Conservation (phyloP, 345 rosid genomes). For the Populus pruinosa region DNA sequence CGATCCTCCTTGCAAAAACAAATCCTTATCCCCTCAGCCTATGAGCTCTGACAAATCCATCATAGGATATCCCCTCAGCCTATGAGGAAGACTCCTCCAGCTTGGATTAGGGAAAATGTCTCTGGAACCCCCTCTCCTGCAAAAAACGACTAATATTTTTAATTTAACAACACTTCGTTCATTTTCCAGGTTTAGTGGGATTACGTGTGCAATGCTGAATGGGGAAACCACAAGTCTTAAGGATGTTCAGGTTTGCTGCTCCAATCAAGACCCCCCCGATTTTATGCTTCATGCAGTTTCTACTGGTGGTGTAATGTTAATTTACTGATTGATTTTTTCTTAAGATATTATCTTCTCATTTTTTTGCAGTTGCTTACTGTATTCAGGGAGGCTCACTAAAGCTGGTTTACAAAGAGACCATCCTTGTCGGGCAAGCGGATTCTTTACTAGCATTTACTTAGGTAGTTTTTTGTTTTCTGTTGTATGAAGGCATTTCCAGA, state of each 20-base stretch:
- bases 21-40: too few relatives aligned
- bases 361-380: slow-evolving; percentile 31
- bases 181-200: slow-evolving; percentile 81
- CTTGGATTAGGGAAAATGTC: not conserved
- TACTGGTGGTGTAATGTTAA: slow-evolving; percentile 3
- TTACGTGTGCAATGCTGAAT: slow-evolving; percentile 72
- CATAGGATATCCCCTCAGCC: too few relatives aligned
- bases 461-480: not conserved
- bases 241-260: slow-evolving; percentile 70
- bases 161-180: not conserved
- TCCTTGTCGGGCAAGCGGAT: slow-evolving; percentile 65
- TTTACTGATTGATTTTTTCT: not conserved
- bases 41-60: too few relatives aligned
- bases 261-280: not conserved
- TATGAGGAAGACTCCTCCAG: not conserved
- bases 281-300: not conserved
- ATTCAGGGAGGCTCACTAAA: slow-evolving; percentile 73
- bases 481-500: slow-evolving; percentile 4
- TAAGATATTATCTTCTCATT: slow-evolving; percentile 11
- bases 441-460: not conserved
- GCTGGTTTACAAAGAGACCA: slow-evolving; percentile 77
- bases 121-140: not conserved
- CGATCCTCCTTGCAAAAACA: not conserved
- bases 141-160: not conserved
- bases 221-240: slow-evolving; percentile 71